phyloP scores from a whole-genome alignment of 2,329 filamentous ascomycete species.

The Iodosphaeria phyllophila region DNA sequence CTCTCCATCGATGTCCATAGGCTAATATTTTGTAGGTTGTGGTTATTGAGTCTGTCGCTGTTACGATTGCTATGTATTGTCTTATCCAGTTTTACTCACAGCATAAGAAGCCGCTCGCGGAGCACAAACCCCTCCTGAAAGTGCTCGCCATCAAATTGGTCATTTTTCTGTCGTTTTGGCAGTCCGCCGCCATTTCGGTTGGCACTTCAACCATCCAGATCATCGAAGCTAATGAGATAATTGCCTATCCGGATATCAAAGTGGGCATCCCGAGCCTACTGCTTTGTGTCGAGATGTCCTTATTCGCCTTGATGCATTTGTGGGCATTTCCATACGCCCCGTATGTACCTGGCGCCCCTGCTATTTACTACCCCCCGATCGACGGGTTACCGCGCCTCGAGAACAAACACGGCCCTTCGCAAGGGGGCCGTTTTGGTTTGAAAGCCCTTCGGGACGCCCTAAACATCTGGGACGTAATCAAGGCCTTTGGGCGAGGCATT shows the following conservation, averaged over 20 bases:
- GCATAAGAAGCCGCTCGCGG: slow-evolving; percentile 45
- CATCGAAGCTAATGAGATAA: slow-evolving; percentile 34
- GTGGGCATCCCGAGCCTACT: slow-evolving; percentile 64
- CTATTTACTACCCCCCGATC: slow-evolving; percentile 26
- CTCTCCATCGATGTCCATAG: slow-evolving; percentile 3
- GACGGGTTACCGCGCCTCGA: slow-evolving; percentile 21
- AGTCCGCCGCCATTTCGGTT: slow-evolving; percentile 34
- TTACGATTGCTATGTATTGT: slow-evolving; percentile 76
- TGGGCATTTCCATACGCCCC: slow-evolving; percentile 66
- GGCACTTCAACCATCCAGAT: slow-evolving; percentile 41
- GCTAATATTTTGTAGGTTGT: slow-evolving; percentile 26
- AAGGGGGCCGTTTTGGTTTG: slow-evolving; percentile 45
- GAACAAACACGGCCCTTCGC: slow-evolving; percentile 29
- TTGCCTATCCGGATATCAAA: slow-evolving; percentile 60
- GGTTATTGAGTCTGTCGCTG: slow-evolving; percentile 49
- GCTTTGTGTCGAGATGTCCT: slow-evolving; percentile 69
- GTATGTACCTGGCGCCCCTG: slow-evolving; percentile 33
- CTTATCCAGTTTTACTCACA: slow-evolving; percentile 77
- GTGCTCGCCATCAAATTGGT: slow-evolving; percentile 77
- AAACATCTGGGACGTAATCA: slow-evolving; percentile 70
- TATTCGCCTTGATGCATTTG: slow-evolving; percentile 60
- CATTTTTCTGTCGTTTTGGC: slow-evolving; percentile 86
- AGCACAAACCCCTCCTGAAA: slow-evolving; percentile 60
- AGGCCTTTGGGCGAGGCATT: slow-evolving; percentile 58
- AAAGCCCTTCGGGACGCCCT: slow-evolving; percentile 52